These are phyloP conservation scores for Aspergillus fumigatus DNA, from an alignment of 2,329 filamentous ascomycete species.

Conservation along the genomic window DNA sequence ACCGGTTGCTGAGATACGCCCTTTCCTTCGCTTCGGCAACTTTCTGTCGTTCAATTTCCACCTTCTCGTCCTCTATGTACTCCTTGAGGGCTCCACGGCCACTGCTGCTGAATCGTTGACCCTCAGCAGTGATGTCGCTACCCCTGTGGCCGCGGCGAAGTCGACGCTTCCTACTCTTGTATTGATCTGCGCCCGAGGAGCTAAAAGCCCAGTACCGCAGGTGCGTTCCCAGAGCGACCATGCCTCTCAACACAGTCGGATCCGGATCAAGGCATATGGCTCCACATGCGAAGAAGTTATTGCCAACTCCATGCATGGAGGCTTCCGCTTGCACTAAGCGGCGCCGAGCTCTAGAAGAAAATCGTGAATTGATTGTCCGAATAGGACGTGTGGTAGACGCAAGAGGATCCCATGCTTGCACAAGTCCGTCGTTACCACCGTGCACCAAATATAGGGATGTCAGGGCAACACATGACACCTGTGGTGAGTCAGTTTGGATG, in stretches of 20 bases:
- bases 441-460: constrained; percentile 86
- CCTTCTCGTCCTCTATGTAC: constrained; percentile 81
- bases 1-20: constrained; percentile 68
- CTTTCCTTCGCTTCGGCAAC: constrained; percentile 63
- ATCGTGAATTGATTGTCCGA: constrained; percentile 79
- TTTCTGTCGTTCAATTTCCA: constrained; percentile 72
- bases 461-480: constrained; percentile 76
- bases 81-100: constrained; percentile 68
- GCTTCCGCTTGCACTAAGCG: constrained; percentile 64
- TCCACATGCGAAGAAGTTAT: constrained; percentile 75
- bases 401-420: constrained; percentile 95
- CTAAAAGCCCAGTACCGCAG: constrained; percentile 93
- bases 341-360: constrained; percentile 75
- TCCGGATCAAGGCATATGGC: constrained; percentile 86
- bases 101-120: constrained; percentile 56
- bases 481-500: constrained; percentile 85
- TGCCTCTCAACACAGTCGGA: constrained; percentile 75
- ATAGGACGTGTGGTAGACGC: constrained; percentile 74
- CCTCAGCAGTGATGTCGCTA: constrained; percentile 51
- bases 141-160: constrained; percentile 64
- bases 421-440: constrained; percentile 89
- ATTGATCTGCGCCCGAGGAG: constrained; percentile 68
- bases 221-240: constrained; percentile 81
- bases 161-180: constrained; percentile 72
- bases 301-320: constrained; percentile 63